Evolutionary conservation across 768 basidiomycete species (phyloP).

Genomic region (Sutorius australiensis): DNA sequence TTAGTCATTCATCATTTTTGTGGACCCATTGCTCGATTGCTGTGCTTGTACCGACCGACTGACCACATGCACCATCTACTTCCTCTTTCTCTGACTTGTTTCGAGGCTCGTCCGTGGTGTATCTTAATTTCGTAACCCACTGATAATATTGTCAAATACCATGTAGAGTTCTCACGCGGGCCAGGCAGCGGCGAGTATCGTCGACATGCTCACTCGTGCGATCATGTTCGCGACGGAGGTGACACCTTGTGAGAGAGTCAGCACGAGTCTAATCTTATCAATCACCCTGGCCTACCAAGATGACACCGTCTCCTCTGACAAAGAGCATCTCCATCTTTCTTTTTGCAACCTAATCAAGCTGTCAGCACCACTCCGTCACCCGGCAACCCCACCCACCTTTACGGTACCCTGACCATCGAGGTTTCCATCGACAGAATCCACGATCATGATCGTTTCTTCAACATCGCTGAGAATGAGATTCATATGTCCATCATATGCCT

Average conservation of each 20-base stretch:
- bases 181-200: slow-evolving; percentile 15
- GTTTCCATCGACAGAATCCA: slow-evolving; percentile 75
- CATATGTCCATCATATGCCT: slow-evolving; percentile 99
- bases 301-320: slow-evolving; percentile 95
- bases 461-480: slow-evolving; percentile 97
- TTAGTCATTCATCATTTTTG: not conserved
- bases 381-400: slow-evolving; percentile 44
- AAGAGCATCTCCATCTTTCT: slow-evolving; percentile 98
- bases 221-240: slow-evolving; percentile 69
- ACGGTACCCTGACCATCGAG: slow-evolving; percentile 57
- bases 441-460: slow-evolving; percentile 94
- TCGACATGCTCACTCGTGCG: not conserved
- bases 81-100: not conserved
- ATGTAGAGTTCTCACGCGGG: slow-evolving; percentile 13
- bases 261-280: not conserved
- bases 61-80: not conserved
- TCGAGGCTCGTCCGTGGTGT: slow-evolving; percentile 5
- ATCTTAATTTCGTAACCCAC: not conserved
- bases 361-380: not conserved
- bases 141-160: slow-evolving; percentile 10
- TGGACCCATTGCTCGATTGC: not conserved
- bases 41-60: not conserved
- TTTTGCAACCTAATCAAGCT: slow-evolving; percentile 67
- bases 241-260: slow-evolving; percentile 56
- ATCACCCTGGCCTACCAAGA: slow-evolving; percentile 58